Base-by-base conservation (phyloP, 192 early-diverging fungal genomes). In the Rhizoclosmatium sp. region DNA sequence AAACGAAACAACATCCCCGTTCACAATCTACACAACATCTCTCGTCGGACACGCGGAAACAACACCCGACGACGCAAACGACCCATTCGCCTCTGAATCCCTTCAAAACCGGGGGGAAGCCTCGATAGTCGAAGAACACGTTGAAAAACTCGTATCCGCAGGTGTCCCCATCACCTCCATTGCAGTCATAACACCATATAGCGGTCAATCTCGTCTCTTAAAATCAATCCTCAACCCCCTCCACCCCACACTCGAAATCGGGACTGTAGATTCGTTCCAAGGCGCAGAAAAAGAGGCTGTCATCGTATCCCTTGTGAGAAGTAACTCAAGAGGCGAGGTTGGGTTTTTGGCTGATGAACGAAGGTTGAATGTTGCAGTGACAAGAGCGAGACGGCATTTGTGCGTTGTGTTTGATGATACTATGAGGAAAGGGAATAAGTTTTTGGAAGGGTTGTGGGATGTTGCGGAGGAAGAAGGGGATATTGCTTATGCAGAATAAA, bases 261-360 rank as follows among this genome's bases (percentile, higher is more conserved):
- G 77, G 3, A 78, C 77, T n/a, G 77, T 78, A 14, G 77, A 78
- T 47, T 69, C 77, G 54, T 78, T 78, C 58, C 77, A 78, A 48
- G 96, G 96, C 3, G 90, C 94, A 47, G 96, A 98, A 79, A 95
- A 95, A 75, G 93, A 97, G 78, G 94, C 92, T 0, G 89, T 97
- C 41, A 84, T 98, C 7, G 60, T 98, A 39, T 89, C 92, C 1
- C 82, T 96, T 4, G 95, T 98, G 14, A 83, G 96, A 23, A 92
- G 92, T 39, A 98, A 98, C 79, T 87, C 85, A 16, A 82, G 85
- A 16, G 88, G 89, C 3, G 90, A 95, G 62, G 89, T 97, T 23
- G 96, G 97, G 2, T 98, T 98, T 76, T 84, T 98, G 68, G 80
- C 81, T 0, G 95, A 98, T 54, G 88, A 88, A 61, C 86, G 95